Evolutionary conservation across 2,329 filamentous ascomycete genomes (phyloP).

Genomic region (Ophiosphaerella korrae): DNA sequence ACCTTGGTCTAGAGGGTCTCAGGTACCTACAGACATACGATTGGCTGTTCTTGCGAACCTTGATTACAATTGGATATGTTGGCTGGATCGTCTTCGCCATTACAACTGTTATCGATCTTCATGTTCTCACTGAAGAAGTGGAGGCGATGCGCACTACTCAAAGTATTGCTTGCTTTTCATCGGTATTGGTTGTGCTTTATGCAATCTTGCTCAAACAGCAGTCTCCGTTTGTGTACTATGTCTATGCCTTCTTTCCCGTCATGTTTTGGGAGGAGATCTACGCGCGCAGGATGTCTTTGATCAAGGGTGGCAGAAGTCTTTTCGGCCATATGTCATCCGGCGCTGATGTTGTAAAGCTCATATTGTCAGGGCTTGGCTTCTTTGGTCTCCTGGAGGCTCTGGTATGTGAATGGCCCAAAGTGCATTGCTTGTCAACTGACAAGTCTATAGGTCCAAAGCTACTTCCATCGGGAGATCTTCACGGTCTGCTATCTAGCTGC

Average conservation of each 20-base stretch:
- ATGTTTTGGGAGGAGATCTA: constrained; percentile 97
- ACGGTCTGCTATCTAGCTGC: constrained; percentile 79
- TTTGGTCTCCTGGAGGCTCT: constrained; percentile 79
- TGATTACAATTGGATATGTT: constrained; percentile 88
- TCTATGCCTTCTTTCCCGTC: constrained; percentile 89
- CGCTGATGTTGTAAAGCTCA: constrained; percentile 62
- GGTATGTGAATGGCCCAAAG: constrained; percentile 39
- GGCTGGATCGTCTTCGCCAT: constrained; percentile 95
- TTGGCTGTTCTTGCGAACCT: constrained; percentile 89
- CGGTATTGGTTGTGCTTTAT: constrained; percentile 75
- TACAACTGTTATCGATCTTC: constrained; percentile 84
- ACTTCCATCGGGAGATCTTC: constrained; percentile 87
- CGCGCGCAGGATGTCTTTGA: constrained; percentile 72
- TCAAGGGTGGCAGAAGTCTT: constrained; percentile 68
- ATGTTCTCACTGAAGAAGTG: constrained; percentile 76
- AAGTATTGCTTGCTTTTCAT: constrained; percentile 72
- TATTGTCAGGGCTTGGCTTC: constrained; percentile 69
- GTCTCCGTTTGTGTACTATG: constrained; percentile 84
- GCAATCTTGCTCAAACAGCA: constrained; percentile 79
- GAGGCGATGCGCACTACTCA: constrained; percentile 66
- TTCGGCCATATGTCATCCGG: constrained; percentile 71
- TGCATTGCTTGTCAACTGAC: constrained; percentile 4
- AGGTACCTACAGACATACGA: constrained; percentile 97
- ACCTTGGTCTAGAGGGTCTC: constrained; percentile 77
- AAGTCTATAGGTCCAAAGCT: constrained; percentile 74